Conservation (phyloP, 2,329 filamentous ascomycete genomes). For the Chaetomium sp. region DNA sequence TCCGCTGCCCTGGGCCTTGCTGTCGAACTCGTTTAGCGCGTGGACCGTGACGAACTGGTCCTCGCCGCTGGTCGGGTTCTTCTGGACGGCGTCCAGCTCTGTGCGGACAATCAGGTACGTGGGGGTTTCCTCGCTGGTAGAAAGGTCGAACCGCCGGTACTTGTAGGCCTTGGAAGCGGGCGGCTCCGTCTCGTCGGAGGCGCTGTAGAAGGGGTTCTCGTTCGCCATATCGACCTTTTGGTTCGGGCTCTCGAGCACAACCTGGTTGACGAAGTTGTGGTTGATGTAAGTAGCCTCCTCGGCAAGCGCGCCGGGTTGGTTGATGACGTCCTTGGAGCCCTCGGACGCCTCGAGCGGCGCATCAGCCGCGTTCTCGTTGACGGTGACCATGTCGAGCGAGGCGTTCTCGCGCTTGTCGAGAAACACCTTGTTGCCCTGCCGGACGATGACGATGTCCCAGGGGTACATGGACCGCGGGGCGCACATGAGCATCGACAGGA, state of each 20-base stretch:
- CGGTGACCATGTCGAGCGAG: slow-evolving; percentile 93
- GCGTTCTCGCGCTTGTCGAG: slow-evolving; percentile 98
- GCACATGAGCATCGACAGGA: slow-evolving; percentile 99
- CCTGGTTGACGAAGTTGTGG: slow-evolving; percentile 98
- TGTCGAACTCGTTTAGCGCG: slow-evolving; percentile 98
- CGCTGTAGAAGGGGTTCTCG: slow-evolving; percentile 97
- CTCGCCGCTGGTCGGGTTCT: slow-evolving; percentile 89
- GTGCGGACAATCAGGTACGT: slow-evolving; percentile 91
- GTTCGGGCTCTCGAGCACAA: slow-evolving; percentile 78
- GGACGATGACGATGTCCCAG: slow-evolving; percentile 94
- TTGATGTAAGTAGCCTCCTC: slow-evolving; percentile 99
- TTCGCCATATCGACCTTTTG: slow-evolving; percentile 81
- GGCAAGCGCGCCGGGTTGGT: slow-evolving; percentile 89
- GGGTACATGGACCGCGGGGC: slow-evolving; percentile 94
- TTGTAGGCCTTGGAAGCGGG: slow-evolving; percentile 97
- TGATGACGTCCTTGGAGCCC: slow-evolving; percentile 90
- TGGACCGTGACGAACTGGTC: slow-evolving; percentile 92
- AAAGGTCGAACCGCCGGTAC: slow-evolving; percentile 95
- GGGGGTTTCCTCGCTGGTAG: slow-evolving; percentile 90
- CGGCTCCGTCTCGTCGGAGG: slow-evolving; percentile 87
- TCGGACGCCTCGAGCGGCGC: slow-evolving; percentile 89
- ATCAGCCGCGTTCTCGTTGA: slow-evolving; percentile 98
- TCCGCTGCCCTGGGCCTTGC: slow-evolving; percentile 92
- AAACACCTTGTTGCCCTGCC: slow-evolving; percentile 95
- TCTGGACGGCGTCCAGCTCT: slow-evolving; percentile 92